These are phyloP conservation scores for Cordyceps cicadae DNA, from an alignment of 2,329 filamentous ascomycete species.

Conservation along the genomic window DNA sequence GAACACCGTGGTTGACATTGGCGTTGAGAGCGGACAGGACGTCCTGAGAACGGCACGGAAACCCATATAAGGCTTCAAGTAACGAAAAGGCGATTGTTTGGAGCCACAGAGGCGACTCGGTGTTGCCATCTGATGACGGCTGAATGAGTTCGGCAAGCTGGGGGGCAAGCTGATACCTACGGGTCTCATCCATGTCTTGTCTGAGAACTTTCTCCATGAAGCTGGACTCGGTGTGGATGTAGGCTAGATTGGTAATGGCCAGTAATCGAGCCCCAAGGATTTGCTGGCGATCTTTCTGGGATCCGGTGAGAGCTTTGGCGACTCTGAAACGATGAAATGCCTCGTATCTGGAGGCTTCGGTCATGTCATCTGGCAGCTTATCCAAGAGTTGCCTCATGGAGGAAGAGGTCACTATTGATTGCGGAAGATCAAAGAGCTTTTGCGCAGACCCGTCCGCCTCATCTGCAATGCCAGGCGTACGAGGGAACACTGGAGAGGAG, in stretches of 20 bases:
- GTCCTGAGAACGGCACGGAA: slow-evolving; percentile 68
- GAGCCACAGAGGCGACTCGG: slow-evolving; percentile 61
- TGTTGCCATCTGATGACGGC: slow-evolving; percentile 62
- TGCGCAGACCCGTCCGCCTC: slow-evolving; percentile 34
- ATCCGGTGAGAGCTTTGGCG: slow-evolving; percentile 68
- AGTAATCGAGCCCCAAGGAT: slow-evolving; percentile 75
- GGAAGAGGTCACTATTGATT: slow-evolving; percentile 42
- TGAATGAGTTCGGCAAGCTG: slow-evolving; percentile 90
- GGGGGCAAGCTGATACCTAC: slow-evolving; percentile 80
- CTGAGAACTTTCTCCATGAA: slow-evolving; percentile 82
- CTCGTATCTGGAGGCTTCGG: slow-evolving; percentile 70
- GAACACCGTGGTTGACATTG: slow-evolving; percentile 90
- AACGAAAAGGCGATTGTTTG: slow-evolving; percentile 76
- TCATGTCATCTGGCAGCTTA: slow-evolving; percentile 54
- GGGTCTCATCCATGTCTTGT: slow-evolving; percentile 81
- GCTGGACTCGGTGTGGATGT: slow-evolving; percentile 73
- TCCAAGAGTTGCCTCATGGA: slow-evolving; percentile 50
- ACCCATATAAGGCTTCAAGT: slow-evolving; percentile 77
- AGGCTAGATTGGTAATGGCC: slow-evolving; percentile 83
- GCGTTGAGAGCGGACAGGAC: slow-evolving; percentile 87
- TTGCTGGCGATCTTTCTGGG: slow-evolving; percentile 59
- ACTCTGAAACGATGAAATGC: slow-evolving; percentile 74
- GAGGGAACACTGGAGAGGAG: slow-evolving; percentile 41
- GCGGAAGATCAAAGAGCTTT: slow-evolving; percentile 57
- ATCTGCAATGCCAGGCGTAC: slow-evolving; percentile 31